Evolutionary conservation across 305 asterid genomes (phyloP).

Genomic region (Solanum hybrid): DNA sequence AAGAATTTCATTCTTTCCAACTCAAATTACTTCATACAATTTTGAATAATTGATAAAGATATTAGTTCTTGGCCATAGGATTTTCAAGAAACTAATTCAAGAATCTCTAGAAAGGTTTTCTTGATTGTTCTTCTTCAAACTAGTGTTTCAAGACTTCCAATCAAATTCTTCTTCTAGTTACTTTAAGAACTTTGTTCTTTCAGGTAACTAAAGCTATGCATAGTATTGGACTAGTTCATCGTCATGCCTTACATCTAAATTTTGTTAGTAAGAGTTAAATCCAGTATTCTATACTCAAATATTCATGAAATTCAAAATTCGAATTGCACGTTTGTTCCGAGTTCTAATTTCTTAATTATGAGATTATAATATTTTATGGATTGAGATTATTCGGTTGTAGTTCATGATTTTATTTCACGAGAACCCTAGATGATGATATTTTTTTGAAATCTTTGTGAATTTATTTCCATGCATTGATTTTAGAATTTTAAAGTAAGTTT

Average conservation of each 20-base stretch:
- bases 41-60: no score
- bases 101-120: neutral
- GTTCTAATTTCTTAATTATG: no score
- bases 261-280: neutral
- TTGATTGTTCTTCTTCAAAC: neutral
- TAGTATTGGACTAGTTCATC: neutral
- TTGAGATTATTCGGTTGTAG: neutral
- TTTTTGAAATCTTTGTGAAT: neutral
- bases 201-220: neutral
- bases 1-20: neutral
- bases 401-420: neutral
- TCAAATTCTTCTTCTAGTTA: neutral
- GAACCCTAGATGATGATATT: neutral
- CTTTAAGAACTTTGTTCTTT: neutral
- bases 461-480: neutral
- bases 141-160: neutral
- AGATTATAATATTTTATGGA: neutral
- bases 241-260: neutral
- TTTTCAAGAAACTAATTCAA: neutral
- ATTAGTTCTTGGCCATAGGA: neutral
- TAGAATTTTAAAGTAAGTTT: neutral
- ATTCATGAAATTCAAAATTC: neutral
- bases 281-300: neutral
- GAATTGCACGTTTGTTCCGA: no score
- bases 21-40: neutral